A percentile compares a stretch with the other conserved stretches of the same genome.
phyloP scores from a whole-genome alignment of 2,329 filamentous ascomycete species.

The Stachybotrys echinatus region DNA sequence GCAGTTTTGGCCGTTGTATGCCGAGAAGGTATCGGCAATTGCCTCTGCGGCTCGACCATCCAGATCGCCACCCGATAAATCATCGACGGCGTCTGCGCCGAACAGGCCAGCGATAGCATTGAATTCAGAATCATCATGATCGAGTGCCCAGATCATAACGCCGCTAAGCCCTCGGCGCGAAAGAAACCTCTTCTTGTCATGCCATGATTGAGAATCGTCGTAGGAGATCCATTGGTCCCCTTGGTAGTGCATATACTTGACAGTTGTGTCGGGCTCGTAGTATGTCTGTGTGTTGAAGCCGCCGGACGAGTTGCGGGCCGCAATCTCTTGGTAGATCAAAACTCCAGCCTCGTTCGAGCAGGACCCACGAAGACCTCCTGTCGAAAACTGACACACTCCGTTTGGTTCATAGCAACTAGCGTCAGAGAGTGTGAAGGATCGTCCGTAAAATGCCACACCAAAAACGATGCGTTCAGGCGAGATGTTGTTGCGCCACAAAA shows the following conservation, averaged over 20 bases:
- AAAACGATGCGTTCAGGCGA: conserved; percentile 30
- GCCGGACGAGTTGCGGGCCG: conserved; percentile 13
- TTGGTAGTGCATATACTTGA: conserved; percentile 26
- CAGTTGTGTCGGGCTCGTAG: too few relatives aligned
- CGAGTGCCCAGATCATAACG: conserved; percentile 20
- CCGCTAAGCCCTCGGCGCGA: conserved; percentile 13
- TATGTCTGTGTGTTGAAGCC: conserved; percentile 13
- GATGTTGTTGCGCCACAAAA: conserved; percentile 35
- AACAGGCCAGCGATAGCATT: too few relatives aligned
- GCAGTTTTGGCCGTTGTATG: too few relatives aligned
- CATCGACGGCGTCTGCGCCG: too few relatives aligned
- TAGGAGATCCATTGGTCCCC: conserved; percentile 32
- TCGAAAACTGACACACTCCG: conserved; percentile 9
- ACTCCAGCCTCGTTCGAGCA: conserved; percentile 21
- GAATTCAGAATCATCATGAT: too few relatives aligned
- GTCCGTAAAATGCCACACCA: conserved; percentile 34
- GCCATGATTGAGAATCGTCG: conserved; percentile 21
- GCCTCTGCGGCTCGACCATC: too few relatives aligned
- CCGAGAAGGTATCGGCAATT: too few relatives aligned
- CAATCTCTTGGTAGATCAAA: conserved; percentile 28
- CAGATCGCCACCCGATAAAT: too few relatives aligned
- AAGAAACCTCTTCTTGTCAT: conserved; percentile 15
- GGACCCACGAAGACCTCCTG: conserved; percentile 14
- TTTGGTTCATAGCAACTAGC: conserved; percentile 1
- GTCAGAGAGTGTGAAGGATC: conserved; percentile 7